Conservation (phyloP, 768 basidiomycete genomes). For the Termitomyces sp. region DNA sequence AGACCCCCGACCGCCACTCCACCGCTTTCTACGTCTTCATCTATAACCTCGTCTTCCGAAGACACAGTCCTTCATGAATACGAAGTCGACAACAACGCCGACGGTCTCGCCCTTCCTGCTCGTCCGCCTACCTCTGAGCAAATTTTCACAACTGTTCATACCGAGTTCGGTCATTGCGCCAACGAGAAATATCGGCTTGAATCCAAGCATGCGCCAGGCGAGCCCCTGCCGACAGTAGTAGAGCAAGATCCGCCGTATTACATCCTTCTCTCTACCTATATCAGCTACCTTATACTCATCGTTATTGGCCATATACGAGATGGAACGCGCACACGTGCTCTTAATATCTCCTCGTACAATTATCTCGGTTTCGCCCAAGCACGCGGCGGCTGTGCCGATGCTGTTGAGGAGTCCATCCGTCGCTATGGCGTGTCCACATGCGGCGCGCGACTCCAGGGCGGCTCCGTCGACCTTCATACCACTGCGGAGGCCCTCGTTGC, state of each 20-base stretch:
- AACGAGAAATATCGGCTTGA: conserved; percentile 71
- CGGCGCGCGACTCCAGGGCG: conserved; percentile 78
- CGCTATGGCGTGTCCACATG: conserved; percentile 79
- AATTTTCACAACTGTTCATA: conserved; percentile 73
- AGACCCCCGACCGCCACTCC: conserved; percentile 61
- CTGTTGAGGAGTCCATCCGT: conserved; percentile 78
- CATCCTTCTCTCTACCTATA: conserved; percentile 86
- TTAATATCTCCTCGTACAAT: conserved; percentile 98
- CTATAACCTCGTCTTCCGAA: conserved; percentile 64
- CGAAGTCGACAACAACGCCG: conserved; percentile 40
- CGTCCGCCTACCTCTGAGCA: conserved; percentile 81
- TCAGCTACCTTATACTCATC: conserved; percentile 92
- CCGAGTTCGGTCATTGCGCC: conserved; percentile 90
- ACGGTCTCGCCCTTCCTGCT: conserved; percentile 58
- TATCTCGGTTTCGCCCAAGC: conserved; percentile 98
- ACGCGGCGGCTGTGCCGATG: conserved; percentile 90
- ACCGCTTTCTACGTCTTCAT: conserved; percentile 71
- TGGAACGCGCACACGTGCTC: conserved; percentile 79
- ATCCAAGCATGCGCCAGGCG: conserved; percentile 55
- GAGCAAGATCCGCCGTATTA: conserved; percentile 92
- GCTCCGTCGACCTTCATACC: conserved; percentile 81
- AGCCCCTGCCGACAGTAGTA: conserved; percentile 47
- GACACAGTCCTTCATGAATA: conserved; percentile 60
- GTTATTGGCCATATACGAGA: conserved; percentile 90
- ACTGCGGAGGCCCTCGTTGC: conserved; percentile 85